Evolutionary conservation across 2,329 filamentous ascomycete species (phyloP).

Genomic region (Graphilbum ipis-grandicollis): DNA sequence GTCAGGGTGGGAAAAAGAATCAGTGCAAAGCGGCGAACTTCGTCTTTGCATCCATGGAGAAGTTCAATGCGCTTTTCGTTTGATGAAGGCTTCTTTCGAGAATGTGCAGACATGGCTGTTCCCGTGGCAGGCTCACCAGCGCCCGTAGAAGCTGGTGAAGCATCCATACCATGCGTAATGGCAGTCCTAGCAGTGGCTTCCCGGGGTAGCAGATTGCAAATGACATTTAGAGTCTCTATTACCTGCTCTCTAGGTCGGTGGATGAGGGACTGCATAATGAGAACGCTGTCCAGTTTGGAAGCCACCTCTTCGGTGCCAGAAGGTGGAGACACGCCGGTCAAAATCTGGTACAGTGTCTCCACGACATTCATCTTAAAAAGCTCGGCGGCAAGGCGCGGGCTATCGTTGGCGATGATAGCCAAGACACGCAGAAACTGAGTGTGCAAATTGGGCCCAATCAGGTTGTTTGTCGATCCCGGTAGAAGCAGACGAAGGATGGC

Average conservation of each 20-base stretch:
- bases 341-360: constrained; percentile 90
- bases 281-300: constrained; percentile 81
- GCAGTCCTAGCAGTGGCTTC: no score
- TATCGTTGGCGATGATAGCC: constrained; percentile 77
- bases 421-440: constrained; percentile 90
- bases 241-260: constrained; percentile 92
- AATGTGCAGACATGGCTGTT: constrained; percentile 23
- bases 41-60: constrained; percentile 62
- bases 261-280: constrained; percentile 97
- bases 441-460: constrained; percentile 87
- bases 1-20: constrained; percentile 90
- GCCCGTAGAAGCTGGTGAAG: no score
- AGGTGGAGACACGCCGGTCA: constrained; percentile 89
- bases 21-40: constrained; percentile 81
- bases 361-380: constrained; percentile 94
- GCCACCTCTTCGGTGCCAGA: constrained; percentile 59
- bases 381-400: constrained; percentile 71
- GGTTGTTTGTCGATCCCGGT: constrained; percentile 73
- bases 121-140: background rate
- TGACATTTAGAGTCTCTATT: constrained; percentile 91
- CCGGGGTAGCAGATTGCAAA: constrained; percentile 63
- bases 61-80: constrained; percentile 73
- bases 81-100: constrained; percentile 31
- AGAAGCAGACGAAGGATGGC: constrained; percentile 75
- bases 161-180: no score